Conservation (phyloP, 1,284 basidiomycete genomes). For the Sporisorium reilianum region DNA sequence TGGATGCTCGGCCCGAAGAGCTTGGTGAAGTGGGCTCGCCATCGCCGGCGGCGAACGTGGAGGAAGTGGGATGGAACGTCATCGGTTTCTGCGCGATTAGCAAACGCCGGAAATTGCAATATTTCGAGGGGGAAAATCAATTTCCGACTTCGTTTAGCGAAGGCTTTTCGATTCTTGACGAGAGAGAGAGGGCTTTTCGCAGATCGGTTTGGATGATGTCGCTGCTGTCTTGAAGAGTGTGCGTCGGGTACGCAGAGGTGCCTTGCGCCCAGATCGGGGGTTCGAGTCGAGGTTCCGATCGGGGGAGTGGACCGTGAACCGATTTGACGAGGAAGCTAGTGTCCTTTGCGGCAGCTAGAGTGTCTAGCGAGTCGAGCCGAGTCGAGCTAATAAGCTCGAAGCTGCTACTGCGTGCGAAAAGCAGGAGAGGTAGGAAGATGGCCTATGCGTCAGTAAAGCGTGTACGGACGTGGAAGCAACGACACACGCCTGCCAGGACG, state of each 20-base stretch:
- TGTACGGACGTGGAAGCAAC: neutral
- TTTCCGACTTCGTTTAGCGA: neutral
- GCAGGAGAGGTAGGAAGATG: neutral
- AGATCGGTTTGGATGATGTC: neutral
- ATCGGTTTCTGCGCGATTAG: constrained; percentile 14
- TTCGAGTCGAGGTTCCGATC: neutral
- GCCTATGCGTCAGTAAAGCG: neutral
- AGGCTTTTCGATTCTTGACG: too few relatives aligned
- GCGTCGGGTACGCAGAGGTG: neutral
- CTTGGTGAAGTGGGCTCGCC: neutral
- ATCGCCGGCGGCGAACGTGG: neutral
- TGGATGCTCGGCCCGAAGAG: neutral
- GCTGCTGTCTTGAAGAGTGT: too few relatives aligned
- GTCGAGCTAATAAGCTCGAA: neutral
- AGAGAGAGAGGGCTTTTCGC: too few relatives aligned
- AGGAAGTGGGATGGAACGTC: constrained; percentile 4
- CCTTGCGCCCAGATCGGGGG: neutral
- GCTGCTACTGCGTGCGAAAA: neutral
- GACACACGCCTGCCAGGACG: neutral
- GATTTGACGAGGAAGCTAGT: neutral
- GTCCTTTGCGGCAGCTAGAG: neutral
- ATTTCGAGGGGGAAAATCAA: too few relatives aligned
- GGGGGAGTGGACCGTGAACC: neutral
- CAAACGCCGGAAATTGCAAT: constrained; percentile 3
- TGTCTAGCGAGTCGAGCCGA: neutral